phyloP scores from a whole-genome alignment of 2,329 filamentous ascomycete species.

The Lachnellula hyalina region DNA sequence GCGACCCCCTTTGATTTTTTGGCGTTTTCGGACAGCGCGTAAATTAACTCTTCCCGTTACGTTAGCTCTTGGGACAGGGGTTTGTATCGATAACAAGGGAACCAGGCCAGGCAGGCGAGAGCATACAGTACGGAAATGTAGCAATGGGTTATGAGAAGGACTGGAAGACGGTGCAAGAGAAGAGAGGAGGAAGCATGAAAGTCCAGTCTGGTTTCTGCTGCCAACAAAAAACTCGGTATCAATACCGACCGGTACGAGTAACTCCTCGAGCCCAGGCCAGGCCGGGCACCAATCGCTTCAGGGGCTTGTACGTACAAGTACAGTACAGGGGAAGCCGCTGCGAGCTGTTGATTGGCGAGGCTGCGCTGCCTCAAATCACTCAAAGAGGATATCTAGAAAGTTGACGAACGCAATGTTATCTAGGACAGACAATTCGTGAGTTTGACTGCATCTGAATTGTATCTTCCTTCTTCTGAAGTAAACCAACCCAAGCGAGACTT shows the following conservation, averaged over 20 bases:
- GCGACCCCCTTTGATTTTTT: not conserved
- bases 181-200: not conserved
- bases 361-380: not conserved
- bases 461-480: no score
- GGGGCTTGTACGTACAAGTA: not conserved
- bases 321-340: not conserved
- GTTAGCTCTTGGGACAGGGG: not conserved
- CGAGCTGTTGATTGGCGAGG: not conserved
- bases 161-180: not conserved
- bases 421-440: not conserved
- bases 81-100: not conserved
- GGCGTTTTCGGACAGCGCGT: slow-evolving; percentile 2
- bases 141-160: not conserved
- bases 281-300: slow-evolving; percentile 3
- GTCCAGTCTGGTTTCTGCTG: no score
- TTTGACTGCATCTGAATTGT: not conserved
- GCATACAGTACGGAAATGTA: no score
- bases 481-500: no score
- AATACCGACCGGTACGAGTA: not conserved
- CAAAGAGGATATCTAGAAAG: not conserved
- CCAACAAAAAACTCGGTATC: not conserved
- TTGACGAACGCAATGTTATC: not conserved
- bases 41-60: slow-evolving; percentile 3
- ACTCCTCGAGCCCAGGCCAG: not conserved
- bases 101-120: not conserved